phyloP scores from a whole-genome alignment of 176 grass and related monocot genomes.

The Aegilops sharonensis region DNA sequence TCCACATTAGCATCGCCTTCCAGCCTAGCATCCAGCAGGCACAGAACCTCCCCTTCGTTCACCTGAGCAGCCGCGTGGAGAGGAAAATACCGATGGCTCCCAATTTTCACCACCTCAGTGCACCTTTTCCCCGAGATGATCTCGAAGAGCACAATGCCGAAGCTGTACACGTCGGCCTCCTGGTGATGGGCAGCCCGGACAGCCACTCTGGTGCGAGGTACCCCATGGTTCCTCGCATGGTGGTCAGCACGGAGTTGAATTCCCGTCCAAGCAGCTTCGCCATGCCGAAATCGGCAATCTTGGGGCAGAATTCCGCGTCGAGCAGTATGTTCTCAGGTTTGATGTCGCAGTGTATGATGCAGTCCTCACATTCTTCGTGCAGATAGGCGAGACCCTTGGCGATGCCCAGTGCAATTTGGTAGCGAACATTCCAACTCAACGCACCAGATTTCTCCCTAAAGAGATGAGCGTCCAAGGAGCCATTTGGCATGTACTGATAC shows the following conservation, averaged over 20 bases:
- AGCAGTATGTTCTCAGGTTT: conserved; percentile 47
- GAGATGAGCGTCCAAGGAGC: conserved; percentile 2
- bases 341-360: conserved; percentile 58
- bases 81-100: neutral
- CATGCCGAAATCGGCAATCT: conserved; percentile 49
- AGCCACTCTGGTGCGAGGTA: conserved; percentile 52
- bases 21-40: conserved; percentile 20
- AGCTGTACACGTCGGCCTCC: conserved; percentile 45
- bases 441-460: neutral
- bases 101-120: neutral
- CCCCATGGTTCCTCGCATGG: conserved; percentile 29
- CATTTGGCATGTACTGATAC: conserved; percentile 19
- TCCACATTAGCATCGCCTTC: neutral
- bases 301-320: conserved; percentile 9
- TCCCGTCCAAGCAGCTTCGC: conserved; percentile 36
- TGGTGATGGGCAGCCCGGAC: conserved; percentile 21
- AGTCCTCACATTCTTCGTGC: conserved; percentile 43
- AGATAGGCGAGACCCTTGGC: conserved; percentile 32
- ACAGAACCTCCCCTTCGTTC: conserved; percentile 33
- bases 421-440: conserved; percentile 21
- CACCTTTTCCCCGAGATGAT: conserved; percentile 38
- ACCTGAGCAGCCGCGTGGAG: neutral
- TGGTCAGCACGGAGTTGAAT: conserved; percentile 24
- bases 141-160: conserved; percentile 43
- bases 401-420: conserved; percentile 2